These are phyloP conservation scores for Eragrostis nindensis DNA, from an alignment of 176 grass and related monocot species.

Conservation along the genomic window DNA sequence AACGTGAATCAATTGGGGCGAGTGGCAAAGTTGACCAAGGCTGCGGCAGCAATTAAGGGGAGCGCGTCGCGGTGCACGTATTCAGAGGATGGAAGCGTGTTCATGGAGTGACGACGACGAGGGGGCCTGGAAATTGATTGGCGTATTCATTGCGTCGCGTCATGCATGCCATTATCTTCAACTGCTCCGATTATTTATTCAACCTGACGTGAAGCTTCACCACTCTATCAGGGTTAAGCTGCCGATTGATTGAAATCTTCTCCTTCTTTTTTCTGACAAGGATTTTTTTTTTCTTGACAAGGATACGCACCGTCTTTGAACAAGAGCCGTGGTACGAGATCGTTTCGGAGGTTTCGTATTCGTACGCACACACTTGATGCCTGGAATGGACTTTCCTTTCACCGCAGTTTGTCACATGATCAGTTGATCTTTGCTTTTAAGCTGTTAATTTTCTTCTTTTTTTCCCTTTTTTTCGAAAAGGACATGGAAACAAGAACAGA, in stretches of 20 bases:
- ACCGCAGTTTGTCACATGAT: background rate
- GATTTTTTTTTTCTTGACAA: background rate
- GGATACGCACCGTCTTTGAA: background rate
- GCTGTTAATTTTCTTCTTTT: too few species aligned
- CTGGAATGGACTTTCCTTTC: background rate
- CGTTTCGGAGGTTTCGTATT: background rate
- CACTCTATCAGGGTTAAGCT: background rate
- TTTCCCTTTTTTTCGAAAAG: background rate
- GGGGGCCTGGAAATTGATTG: slow-evolving; percentile 5
- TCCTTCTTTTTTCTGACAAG: too few species aligned
- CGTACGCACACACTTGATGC: background rate
- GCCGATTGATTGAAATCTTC: too few species aligned
- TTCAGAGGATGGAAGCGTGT: slow-evolving; percentile 37
- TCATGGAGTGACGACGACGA: background rate
- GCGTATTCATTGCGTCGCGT: slow-evolving; percentile 42
- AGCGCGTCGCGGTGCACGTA: slow-evolving; percentile 15
- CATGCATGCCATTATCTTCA: slow-evolving; percentile 19
- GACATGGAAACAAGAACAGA: background rate
- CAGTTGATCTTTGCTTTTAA: background rate
- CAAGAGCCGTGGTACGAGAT: background rate
- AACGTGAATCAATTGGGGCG: background rate
- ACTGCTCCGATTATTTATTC: slow-evolving; percentile 18
- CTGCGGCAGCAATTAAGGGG: slow-evolving; percentile 34
- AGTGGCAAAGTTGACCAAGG: slow-evolving; percentile 57
- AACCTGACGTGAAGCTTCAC: slow-evolving; percentile 5